phyloP scores from a whole-genome alignment of 768 basidiomycete genomes.

The Holtermanniella nyarrowii region DNA sequence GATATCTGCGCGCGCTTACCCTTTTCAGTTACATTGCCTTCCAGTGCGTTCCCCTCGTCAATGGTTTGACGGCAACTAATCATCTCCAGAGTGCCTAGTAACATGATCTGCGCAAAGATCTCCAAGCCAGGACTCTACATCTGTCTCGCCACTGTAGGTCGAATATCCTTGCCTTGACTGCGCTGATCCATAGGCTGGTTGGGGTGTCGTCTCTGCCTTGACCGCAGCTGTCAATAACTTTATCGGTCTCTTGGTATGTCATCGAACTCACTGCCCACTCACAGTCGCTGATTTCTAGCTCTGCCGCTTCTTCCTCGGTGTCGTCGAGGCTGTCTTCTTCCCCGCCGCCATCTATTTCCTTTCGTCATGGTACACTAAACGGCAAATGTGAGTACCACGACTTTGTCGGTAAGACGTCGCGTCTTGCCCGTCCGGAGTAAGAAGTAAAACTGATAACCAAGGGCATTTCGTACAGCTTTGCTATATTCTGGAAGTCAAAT shows the following conservation, averaged over 20 bases:
- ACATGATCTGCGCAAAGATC: constrained; percentile 34
- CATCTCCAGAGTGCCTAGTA: constrained; percentile 33
- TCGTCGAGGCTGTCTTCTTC: constrained; percentile 29
- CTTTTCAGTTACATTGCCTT: too few relatives aligned
- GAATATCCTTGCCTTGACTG: too few relatives aligned
- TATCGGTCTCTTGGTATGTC: constrained; percentile 23
- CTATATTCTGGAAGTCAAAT: constrained; percentile 29
- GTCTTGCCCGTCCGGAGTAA: too few relatives aligned
- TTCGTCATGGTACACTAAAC: constrained; percentile 15
- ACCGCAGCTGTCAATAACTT: constrained; percentile 30
- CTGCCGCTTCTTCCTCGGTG: constrained; percentile 5
- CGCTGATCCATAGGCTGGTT: constrained; percentile 4
- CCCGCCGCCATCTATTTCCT: constrained; percentile 35
- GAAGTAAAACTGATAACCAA: too few relatives aligned
- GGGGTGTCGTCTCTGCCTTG: constrained; percentile 27
- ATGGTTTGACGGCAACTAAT: not conserved
- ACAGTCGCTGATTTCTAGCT: constrained; percentile 4
- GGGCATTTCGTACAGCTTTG: constrained; percentile 10
- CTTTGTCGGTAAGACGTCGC: too few relatives aligned
- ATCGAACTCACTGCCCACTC: constrained; percentile 20
- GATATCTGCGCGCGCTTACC: too few relatives aligned
- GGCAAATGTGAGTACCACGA: constrained; percentile 3
- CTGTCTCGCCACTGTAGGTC: constrained; percentile 18
- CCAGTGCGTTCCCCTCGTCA: too few relatives aligned
- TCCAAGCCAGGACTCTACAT: constrained; percentile 28